These are phyloP conservation scores for Debaryomyces psychrophilus DNA, from an alignment of 1,139 yeast genomes.

Conservation along the genomic window DNA sequence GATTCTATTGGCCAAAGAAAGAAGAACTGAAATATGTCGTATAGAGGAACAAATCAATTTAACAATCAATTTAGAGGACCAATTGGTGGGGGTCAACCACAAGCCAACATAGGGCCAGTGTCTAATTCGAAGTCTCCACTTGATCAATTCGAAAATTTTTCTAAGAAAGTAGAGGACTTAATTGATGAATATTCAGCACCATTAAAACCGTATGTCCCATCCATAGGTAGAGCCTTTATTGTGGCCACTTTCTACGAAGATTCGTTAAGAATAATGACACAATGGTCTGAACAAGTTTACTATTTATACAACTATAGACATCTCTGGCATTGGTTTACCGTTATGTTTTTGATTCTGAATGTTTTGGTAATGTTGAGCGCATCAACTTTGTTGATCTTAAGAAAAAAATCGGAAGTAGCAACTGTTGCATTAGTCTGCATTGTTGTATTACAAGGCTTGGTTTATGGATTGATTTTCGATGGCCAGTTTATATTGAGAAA, in stretches of 20 bases:
- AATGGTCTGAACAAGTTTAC: conserved; percentile 90
- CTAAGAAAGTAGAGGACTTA: conserved; percentile 48
- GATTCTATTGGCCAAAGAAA: background rate
- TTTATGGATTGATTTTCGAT: conserved; percentile 86
- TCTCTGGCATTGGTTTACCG: conserved; percentile 77
- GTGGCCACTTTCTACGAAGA: conserved; percentile 96
- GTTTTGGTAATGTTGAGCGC: conserved; percentile 73
- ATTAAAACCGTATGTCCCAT: conserved; percentile 76
- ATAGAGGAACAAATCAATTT: conserved; percentile 40
- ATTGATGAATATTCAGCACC: conserved; percentile 53
- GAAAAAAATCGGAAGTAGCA: conserved; percentile 72
- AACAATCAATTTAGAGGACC: conserved; percentile 31
- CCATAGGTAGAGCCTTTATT: conserved; percentile 84
- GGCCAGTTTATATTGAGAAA: conserved; percentile 82
- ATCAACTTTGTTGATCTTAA: conserved; percentile 70
- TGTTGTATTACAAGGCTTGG: conserved; percentile 81
- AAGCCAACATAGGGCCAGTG: conserved; percentile 30
- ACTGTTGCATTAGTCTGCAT: conserved; percentile 72
- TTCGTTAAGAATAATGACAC: conserved; percentile 78
- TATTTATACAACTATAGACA: conserved; percentile 82
- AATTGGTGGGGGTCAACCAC: conserved; percentile 20
- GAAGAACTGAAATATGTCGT: conserved; percentile 26
- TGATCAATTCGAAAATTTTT: conserved; percentile 50
- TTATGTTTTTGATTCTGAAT: conserved; percentile 64
- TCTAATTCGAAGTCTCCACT: conserved; percentile 26